A percentile compares a stretch with the other conserved stretches of the same genome.
Conservation (phyloP, 2,329 filamentous ascomycete species). For the Neofusicoccum ribis region DNA sequence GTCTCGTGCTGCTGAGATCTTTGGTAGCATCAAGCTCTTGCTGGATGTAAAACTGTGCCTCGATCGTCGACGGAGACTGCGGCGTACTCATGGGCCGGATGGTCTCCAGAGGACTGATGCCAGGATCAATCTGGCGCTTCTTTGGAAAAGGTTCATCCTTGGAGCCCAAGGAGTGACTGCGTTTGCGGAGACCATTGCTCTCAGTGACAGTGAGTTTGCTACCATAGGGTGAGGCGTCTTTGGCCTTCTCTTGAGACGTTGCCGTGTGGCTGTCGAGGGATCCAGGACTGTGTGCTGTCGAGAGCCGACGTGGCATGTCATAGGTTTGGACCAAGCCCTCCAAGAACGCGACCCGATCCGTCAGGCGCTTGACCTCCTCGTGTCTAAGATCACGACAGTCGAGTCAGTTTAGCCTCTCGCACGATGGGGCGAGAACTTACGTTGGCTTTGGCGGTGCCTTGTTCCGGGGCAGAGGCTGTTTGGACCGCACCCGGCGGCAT, state of each 20-base stretch:
- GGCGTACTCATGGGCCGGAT: slow-evolving; percentile 3
- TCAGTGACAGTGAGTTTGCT: not conserved
- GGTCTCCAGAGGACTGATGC: not conserved
- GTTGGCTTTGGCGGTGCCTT: not conserved
- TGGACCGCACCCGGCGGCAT: not conserved
- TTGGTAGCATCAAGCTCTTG: slow-evolving; percentile 1
- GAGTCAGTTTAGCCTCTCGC: not conserved
- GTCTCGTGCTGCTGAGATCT: not conserved
- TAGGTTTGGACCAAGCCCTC: not conserved
- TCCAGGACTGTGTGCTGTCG: not conserved
- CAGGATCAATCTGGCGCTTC: not conserved
- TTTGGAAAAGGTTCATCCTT: not conserved
- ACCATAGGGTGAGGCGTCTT: not conserved
- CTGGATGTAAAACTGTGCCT: not conserved
- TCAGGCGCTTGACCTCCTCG: slow-evolving; percentile 3
- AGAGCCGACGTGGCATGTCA: not conserved
- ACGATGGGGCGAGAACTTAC: not conserved
- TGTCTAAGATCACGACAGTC: not conserved
- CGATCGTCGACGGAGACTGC: not conserved
- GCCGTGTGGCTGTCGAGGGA: not conserved
- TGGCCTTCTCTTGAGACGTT: not conserved
- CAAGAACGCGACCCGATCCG: slow-evolving; percentile 4
- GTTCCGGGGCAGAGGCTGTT: not conserved
- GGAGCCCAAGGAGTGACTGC: not conserved
- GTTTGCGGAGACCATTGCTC: not conserved